A percentile compares a stretch with the other conserved stretches of the same genome.
These are phyloP conservation scores for Strobilomyces dryophilus DNA, from an alignment of 768 basidiomycete genomes.

Conservation along the genomic window DNA sequence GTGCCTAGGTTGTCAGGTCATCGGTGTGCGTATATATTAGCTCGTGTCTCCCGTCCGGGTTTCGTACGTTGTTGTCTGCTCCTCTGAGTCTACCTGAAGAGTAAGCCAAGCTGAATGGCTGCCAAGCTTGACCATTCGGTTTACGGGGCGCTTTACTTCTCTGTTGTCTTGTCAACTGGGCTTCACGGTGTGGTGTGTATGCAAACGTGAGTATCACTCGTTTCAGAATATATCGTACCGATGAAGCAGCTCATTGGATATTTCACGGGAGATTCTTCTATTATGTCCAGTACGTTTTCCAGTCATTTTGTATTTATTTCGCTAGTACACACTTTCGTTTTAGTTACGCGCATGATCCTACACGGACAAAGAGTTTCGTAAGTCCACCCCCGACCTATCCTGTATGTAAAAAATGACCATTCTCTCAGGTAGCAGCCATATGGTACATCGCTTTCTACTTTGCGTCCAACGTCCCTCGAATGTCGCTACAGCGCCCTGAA, in stretches of 20 bases:
- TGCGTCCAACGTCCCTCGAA: background rate
- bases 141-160: background rate
- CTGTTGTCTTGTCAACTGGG: background rate
- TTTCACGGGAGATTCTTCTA: constrained; percentile 7
- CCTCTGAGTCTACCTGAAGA: too few species aligned
- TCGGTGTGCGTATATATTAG: background rate
- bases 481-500: background rate
- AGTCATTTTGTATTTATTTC: too few species aligned
- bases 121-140: too few species aligned
- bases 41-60: background rate
- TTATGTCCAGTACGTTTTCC: constrained; percentile 1
- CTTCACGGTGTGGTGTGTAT: constrained; percentile 8
- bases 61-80: background rate
- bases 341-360: constrained; percentile 7
- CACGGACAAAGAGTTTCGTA: constrained; percentile 5
- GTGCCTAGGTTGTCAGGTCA: background rate
- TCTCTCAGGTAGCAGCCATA: constrained; percentile 3
- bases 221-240: background rate
- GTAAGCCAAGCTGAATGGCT: too few species aligned
- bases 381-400: background rate
- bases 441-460: background rate
- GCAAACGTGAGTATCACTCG: constrained; percentile 4
- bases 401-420: too few species aligned
- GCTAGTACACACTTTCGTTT: background rate
- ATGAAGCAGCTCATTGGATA: background rate